phyloP scores from a whole-genome alignment of 805 yeast species.

The Vanderwaltozyma yarrowii region DNA sequence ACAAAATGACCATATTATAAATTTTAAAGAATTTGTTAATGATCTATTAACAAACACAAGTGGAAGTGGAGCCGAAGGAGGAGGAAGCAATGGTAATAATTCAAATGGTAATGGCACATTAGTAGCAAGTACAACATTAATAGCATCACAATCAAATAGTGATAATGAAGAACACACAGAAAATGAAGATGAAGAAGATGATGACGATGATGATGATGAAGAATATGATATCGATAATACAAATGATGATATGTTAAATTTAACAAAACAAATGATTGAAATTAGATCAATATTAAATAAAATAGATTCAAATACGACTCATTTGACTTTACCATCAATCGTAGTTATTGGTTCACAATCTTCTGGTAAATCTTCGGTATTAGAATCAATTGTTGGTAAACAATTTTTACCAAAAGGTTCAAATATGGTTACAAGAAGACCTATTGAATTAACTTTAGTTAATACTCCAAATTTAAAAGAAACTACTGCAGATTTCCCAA shows the following conservation, averaged over 20 bases:
- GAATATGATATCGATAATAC: slow-evolving; percentile 47
- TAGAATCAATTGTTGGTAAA: slow-evolving; percentile 95
- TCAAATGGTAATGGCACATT: slow-evolving; percentile 29
- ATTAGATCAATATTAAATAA: slow-evolving; percentile 69
- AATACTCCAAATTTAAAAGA: slow-evolving; percentile 76
- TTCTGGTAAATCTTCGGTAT: slow-evolving; percentile 92
- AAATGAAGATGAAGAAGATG: slow-evolving; percentile 32
- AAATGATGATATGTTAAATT: slow-evolving; percentile 71
- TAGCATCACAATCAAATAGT: slow-evolving; percentile 27
- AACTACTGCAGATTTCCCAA: slow-evolving; percentile 90
- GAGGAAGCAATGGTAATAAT: slow-evolving; percentile 50
- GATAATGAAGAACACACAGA: slow-evolving; percentile 26
- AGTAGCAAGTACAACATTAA: slow-evolving; percentile 22
- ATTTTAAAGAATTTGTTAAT: slow-evolving; percentile 48
- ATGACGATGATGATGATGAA: slow-evolving; percentile 41
- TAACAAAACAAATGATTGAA: slow-evolving; percentile 96
- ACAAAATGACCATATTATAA: slow-evolving; percentile 47
- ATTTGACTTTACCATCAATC: slow-evolving; percentile 81
- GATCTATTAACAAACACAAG: slow-evolving; percentile 29
- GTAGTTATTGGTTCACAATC: slow-evolving; percentile 97
- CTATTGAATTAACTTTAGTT: slow-evolving; percentile 86
- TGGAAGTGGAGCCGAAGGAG: slow-evolving; percentile 33
- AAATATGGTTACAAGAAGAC: slow-evolving; percentile 97
- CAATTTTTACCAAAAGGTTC: slow-evolving; percentile 95
- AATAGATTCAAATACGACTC: slow-evolving; percentile 58